phyloP scores from a whole-genome alignment of 1,284 basidiomycete species.

The Marasmius fiardii region DNA sequence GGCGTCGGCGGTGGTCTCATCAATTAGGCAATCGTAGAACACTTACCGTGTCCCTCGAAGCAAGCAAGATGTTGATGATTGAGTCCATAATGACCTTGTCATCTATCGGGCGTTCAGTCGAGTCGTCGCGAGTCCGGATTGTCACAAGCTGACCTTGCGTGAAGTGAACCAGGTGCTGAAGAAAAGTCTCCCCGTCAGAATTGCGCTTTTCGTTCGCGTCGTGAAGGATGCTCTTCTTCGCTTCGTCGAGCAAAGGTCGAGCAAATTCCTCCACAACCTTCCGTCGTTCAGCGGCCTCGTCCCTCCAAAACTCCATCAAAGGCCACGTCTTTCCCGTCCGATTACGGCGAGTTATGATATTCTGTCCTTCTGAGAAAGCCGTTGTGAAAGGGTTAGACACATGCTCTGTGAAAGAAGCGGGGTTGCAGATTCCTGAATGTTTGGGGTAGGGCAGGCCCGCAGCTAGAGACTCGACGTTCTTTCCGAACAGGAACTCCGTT shows the following conservation, averaged over 20 bases:
- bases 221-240: slow-evolving; percentile 19
- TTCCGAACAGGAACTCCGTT: slow-evolving; percentile 36
- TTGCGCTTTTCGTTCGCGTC: slow-evolving; percentile 10
- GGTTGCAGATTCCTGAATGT: slow-evolving; percentile 16
- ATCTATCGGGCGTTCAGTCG: slow-evolving; percentile 20
- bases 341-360: slow-evolving; percentile 26
- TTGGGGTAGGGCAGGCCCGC: slow-evolving; percentile 35
- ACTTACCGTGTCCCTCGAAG: slow-evolving; percentile 38
- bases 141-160: slow-evolving; percentile 32
- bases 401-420: slow-evolving; percentile 20
- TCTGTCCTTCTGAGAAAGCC: slow-evolving; percentile 36
- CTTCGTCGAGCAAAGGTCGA: slow-evolving; percentile 40
- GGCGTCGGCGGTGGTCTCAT: not conserved
- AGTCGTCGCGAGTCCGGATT: not conserved
- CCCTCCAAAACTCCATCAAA: slow-evolving; percentile 36
- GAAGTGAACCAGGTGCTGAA: slow-evolving; percentile 36
- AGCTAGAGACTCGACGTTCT: slow-evolving; percentile 27
- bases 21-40: not conserved
- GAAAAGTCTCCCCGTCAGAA: slow-evolving; percentile 32
- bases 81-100: slow-evolving; percentile 35
- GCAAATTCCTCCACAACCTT: slow-evolving; percentile 34
- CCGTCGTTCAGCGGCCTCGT: slow-evolving; percentile 29
- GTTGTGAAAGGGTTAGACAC: slow-evolving; percentile 33
- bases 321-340: slow-evolving; percentile 33
- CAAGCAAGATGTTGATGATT: slow-evolving; percentile 34